Evolutionary conservation across 225 moss, liverwort and hornwort genomes (phyloP).

Genomic region (Marchantia polymorpha): DNA sequence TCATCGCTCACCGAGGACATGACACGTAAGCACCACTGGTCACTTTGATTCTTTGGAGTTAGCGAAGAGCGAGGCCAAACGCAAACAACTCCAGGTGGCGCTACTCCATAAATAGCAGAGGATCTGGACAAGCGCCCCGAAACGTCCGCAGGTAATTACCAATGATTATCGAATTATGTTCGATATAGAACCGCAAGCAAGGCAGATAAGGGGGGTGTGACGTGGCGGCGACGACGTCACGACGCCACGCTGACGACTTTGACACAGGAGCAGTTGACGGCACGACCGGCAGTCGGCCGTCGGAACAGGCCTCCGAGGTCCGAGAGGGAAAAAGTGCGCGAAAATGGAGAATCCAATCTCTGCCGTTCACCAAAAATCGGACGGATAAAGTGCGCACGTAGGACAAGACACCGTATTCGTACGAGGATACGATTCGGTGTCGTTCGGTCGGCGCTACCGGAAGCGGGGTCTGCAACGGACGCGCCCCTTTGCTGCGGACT

Average conservation of each 20-base stretch:
- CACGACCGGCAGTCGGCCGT: constrained; percentile 7
- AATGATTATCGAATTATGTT: too few relatives aligned
- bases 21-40: too few relatives aligned
- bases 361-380: not conserved
- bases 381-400: not conserved
- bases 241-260: not conserved
- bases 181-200: too few relatives aligned
- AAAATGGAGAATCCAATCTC: not conserved
- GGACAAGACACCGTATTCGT: too few relatives aligned
- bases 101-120: too few relatives aligned
- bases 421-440: too few relatives aligned
- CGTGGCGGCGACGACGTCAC: not conserved
- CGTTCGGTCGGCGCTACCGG: not conserved
- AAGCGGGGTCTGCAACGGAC: constrained; percentile 16
- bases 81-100: too few relatives aligned
- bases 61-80: too few relatives aligned
- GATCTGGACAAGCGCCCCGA: too few relatives aligned
- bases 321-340: constrained; percentile 5
- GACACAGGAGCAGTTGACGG: not conserved
- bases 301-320: not conserved
- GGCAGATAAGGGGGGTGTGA: not conserved
- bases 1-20: too few relatives aligned
- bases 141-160: too few relatives aligned
- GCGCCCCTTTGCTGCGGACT: constrained; percentile 17
- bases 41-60: too few relatives aligned